These are phyloP conservation scores for Zea mays DNA, from an alignment of 176 grass and related monocot genomes.

Conservation along the genomic window Zm-B73-REFERENCE-NAM-5.0 NC_050100.1:3403001-3403500, in stretches of 20 bases:
- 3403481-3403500: constrained; percentile 92
- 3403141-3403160: constrained; percentile 25
- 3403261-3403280: constrained; percentile 84
- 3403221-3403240: constrained; percentile 62
- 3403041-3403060: constrained; percentile 22
- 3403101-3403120: constrained; percentile 19
- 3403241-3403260: constrained; percentile 79
- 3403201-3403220: neutral
- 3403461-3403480: constrained; percentile 99
- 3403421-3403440: constrained; percentile 69
- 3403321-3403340: neutral
- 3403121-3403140: neutral
- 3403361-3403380: neutral
- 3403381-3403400: neutral
- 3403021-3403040: neutral
- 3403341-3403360: constrained; percentile 9
- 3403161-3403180: constrained; percentile 6
- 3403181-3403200: neutral
- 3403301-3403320: constrained; percentile 87
- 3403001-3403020: neutral
- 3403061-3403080: neutral
- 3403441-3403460: constrained; percentile 95
- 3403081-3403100: constrained; percentile 30
- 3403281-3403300: constrained; percentile 97
- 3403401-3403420: neutral